Percentiles rank a stretch among this genome's conserved stretches.
Conservation (phyloP, 108 stramenopile genomes). For the Cyclotella cryptica region DNA sequence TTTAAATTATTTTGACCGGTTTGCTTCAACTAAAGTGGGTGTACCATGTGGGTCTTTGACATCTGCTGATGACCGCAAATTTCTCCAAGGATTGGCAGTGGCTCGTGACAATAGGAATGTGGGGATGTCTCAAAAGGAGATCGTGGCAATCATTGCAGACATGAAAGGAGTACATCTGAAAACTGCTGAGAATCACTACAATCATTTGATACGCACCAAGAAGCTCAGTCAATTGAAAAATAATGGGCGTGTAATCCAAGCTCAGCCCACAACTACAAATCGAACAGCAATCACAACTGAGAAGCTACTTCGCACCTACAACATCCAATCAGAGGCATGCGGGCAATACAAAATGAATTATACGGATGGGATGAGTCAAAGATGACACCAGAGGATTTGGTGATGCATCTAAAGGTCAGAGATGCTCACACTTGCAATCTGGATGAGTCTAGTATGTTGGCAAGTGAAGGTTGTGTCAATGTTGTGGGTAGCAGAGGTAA, state of each 20-base stretch:
- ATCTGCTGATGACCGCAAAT: not conserved
- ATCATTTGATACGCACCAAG: slow-evolving; percentile 20
- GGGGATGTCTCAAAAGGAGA: not conserved
- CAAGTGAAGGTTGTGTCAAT: slow-evolving; percentile 9
- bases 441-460: not conserved
- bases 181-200: slow-evolving; percentile 38
- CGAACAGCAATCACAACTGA: slow-evolving; percentile 24
- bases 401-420: not conserved
- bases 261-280: slow-evolving; percentile 37
- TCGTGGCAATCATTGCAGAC: not conserved
- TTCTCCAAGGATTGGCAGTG: not conserved
- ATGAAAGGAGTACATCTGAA: not conserved
- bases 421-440: not conserved
- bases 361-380: not conserved
- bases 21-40: too few relatives aligned
- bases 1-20: too few relatives aligned
- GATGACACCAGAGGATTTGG: not conserved
- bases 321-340: not conserved
- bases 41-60: not conserved
- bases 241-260: slow-evolving; percentile 20
- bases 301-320: slow-evolving; percentile 17
- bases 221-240: slow-evolving; percentile 22
- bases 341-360: not conserved
- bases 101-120: not conserved
- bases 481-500: slow-evolving; percentile 10